Percentiles rank a stretch among this genome's conserved stretches.
Conservation (phyloP, 108 stramenopile species). For the Cyclotella atomus region DNA sequence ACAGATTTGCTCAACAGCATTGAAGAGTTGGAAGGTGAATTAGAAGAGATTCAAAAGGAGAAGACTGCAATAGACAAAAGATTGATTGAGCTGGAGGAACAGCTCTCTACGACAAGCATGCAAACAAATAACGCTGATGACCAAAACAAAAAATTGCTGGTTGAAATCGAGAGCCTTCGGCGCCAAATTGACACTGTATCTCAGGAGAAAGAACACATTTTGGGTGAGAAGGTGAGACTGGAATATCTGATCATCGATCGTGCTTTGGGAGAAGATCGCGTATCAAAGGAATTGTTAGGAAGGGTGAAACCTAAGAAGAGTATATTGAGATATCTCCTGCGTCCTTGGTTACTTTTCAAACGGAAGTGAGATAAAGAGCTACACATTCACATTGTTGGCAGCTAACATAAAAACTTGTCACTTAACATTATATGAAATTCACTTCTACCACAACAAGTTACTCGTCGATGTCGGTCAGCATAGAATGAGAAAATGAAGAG, state of each 20-base stretch:
- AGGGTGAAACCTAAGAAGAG: constrained; percentile 7
- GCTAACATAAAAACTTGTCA: background rate
- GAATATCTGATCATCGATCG: background rate
- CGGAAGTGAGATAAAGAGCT: background rate
- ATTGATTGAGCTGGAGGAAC: background rate
- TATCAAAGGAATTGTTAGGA: background rate
- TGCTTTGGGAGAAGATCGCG: background rate
- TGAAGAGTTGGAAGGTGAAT: constrained; percentile 41
- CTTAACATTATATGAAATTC: background rate
- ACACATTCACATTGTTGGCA: background rate
- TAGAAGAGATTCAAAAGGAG: background rate
- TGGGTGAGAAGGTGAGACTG: background rate
- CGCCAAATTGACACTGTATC: constrained; percentile 7
- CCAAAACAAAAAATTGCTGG: background rate
- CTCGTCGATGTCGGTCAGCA: too few species aligned
- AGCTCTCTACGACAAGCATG: too few species aligned
- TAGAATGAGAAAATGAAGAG: too few species aligned
- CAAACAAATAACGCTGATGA: background rate
- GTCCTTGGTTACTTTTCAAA: constrained; percentile 22
- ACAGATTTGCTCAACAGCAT: constrained; percentile 22
- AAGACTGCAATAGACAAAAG: background rate
- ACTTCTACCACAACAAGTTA: too few species aligned
- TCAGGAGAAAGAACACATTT: constrained; percentile 2
- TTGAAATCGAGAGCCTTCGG: constrained; percentile 11
- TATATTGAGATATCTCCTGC: constrained; percentile 5